Evolutionary conservation across 2,329 filamentous ascomycete genomes (phyloP), one percentile per base, ranked within the genome.

Genomic region (Dactylellina leptospora): DNA sequence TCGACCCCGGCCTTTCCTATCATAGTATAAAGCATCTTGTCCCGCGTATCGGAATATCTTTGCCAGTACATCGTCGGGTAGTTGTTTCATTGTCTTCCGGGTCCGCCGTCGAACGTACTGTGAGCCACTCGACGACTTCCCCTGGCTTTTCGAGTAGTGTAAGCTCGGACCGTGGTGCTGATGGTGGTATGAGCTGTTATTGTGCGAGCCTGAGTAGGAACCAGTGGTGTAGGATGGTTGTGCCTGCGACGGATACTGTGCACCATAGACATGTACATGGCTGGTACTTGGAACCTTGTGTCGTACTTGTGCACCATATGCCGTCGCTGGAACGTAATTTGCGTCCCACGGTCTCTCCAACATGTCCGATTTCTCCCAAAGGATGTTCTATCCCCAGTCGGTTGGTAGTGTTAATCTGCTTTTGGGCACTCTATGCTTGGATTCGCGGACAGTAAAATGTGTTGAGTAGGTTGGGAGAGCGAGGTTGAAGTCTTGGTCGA

Each of bases 281-380:
- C 66, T 71, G 68, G 59, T 64, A 59, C 59, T 72, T 18, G 68
- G 59, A 60, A 72, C 45, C 59, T 72, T 72, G 28, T 72, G 59
- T 72, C 68, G 68, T 45, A 63, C 68, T 60, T 72, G 68, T 72
- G 68, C 59, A 56, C 68, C 68, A 50, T 72, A 72, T 59, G 54
- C 51, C 59, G 68, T 60, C 59, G 68, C 68, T 72, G 68, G 68
- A 72, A 64, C 59, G 68, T 72, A 72, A 60, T 64, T 72, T 54
- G 59, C 68, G 68, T 72, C 68, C 68, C 68, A 72, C 68, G 68
- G 68, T 72, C 68, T 72, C 68, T 72, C 68, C 68, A 72, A 72
- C 68, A 72, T 72, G 59, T 64, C 68, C 68, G 51, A 64, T 53
- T 10, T 48, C 20, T 63, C 59, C 66, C 59, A 72, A 63, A 59